Base-by-base conservation (phyloP, 2,329 filamentous ascomycete species). In the Penicillium polonicum region DNA sequence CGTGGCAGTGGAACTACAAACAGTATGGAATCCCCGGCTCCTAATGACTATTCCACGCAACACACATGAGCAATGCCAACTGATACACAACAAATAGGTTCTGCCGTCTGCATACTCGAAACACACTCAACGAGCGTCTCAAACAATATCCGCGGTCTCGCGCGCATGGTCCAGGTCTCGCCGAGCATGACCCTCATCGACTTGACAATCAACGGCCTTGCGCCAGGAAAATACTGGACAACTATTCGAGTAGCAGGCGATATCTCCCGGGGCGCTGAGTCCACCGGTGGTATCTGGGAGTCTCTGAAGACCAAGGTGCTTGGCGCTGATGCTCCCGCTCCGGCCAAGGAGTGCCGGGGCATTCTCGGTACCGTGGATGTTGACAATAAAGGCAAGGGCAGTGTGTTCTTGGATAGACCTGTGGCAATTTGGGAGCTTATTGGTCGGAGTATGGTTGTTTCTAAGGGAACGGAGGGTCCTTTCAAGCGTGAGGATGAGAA, bases 351-450 rank as follows among this genome's bases (percentile, higher is more conserved):
- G 68, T 78, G 80, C 49, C 81, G 84, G 56, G 89, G 89, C 4
- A 71, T 87, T 13, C 83, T 97, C 63, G 92, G 92, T 4, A 85
- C 83, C 1, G 81, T 99, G 13, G 80, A 89, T 59, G 88, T 99
- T 36, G 88, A 86, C 57, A 79, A 86, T 68, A 83, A 88, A 69
- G 92, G 94, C 12, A 83, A 87, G 31, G 93, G 92, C 6, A 86
- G 85, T 64, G 85, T 88, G 15, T 96, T 97, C 74, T 71, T 96
- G 62, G 91, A 96, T 71, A 87, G 85, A 63, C 83, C 86, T 0
- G 87, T 97, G 60, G 87, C 93, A 72, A 88, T 97, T 52, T 97
- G 93, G 94, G 93, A 99, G 77, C 84, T 96, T 73, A 96, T 97
- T 75, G 94, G 94, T 31, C 88, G 92, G 71, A 92, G 92, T 69